phyloP scores from a whole-genome alignment of 176 grass and related monocot species.

The Oryza brachyantha region DNA sequence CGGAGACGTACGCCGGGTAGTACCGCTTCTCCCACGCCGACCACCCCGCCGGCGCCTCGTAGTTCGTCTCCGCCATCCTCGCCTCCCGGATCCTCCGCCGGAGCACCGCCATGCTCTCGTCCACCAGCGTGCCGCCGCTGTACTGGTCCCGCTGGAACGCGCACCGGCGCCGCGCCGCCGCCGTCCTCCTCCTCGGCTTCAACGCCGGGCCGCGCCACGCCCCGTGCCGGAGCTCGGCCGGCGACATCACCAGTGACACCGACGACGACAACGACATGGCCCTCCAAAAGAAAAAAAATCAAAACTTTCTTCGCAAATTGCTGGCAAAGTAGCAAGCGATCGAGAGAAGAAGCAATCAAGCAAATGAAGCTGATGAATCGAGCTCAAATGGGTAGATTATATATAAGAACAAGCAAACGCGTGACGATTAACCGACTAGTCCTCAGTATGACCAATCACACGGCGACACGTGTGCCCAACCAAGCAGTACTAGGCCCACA shows the following conservation, averaged over 20 bases:
- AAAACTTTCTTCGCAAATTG: neutral
- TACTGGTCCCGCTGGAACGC: constrained; percentile 29
- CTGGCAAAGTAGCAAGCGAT: neutral
- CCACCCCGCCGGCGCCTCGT: constrained; percentile 55
- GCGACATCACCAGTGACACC: too few species aligned
- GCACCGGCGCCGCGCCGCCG: neutral
- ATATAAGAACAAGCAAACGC: constrained; percentile 11
- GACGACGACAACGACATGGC: constrained; percentile 6
- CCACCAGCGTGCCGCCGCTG: constrained; percentile 44
- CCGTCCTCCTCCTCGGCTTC: neutral
- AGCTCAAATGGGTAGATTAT: neutral
- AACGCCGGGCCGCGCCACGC: neutral
- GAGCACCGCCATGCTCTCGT: constrained; percentile 71
- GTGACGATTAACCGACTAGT: neutral
- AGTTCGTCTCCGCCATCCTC: constrained; percentile 54
- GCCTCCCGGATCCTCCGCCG: constrained; percentile 57
- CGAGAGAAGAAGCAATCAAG: neutral
- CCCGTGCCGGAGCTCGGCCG: neutral
- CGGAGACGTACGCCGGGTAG: constrained; percentile 59
- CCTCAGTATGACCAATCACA: neutral
- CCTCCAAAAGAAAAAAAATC: too few species aligned
- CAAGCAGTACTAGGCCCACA: neutral
- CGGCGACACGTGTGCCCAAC: constrained; percentile 12
- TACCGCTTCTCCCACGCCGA: constrained; percentile 68
- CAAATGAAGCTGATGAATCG: neutral